Conservation (phyloP, 441 rosid species). For the Bocquillonia castaneifolia region DNA sequence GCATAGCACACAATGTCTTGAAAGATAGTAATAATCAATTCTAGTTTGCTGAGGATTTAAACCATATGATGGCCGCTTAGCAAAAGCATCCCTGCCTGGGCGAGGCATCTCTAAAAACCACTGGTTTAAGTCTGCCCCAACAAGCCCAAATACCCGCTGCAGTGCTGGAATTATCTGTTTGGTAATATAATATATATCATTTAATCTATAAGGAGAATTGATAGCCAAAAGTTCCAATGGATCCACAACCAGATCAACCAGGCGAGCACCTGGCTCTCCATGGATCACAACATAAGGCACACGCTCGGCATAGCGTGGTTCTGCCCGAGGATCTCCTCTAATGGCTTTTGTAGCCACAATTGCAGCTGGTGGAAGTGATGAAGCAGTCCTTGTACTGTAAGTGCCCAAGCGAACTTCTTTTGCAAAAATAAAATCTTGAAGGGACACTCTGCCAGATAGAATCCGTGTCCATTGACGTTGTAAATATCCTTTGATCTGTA, state of each 20-base stretch:
- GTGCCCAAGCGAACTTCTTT: slow-evolving; percentile 96
- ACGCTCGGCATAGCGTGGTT: slow-evolving; percentile 86
- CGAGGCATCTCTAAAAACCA: slow-evolving; percentile 95
- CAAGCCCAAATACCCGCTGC: slow-evolving; percentile 83
- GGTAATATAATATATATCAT: slow-evolving; percentile 80
- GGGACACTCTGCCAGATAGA: slow-evolving; percentile 76
- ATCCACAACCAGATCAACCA: slow-evolving; percentile 95
- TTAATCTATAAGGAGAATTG: slow-evolving; percentile 72
- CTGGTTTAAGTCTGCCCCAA: slow-evolving; percentile 70
- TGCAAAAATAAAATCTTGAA: slow-evolving; percentile 92
- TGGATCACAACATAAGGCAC: slow-evolving; percentile 90
- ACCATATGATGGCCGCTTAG: slow-evolving; percentile 46
- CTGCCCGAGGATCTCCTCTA: slow-evolving; percentile 81
- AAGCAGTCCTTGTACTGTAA: slow-evolving; percentile 57
- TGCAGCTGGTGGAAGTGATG: slow-evolving; percentile 88
- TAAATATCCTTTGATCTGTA: slow-evolving; percentile 73
- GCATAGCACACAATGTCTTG: slow-evolving; percentile 79
- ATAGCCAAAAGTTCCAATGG: slow-evolving; percentile 76
- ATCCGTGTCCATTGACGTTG: slow-evolving; percentile 86
- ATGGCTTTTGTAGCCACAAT: slow-evolving; percentile 86
- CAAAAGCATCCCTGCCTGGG: slow-evolving; percentile 54
- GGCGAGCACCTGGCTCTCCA: slow-evolving; percentile 90
- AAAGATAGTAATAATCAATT: slow-evolving; percentile 82
- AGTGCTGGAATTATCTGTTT: slow-evolving; percentile 94
- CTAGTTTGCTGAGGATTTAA: slow-evolving; percentile 55